Conservation (phyloP, 768 basidiomycete species). For the Lentinula raphanica region DNA sequence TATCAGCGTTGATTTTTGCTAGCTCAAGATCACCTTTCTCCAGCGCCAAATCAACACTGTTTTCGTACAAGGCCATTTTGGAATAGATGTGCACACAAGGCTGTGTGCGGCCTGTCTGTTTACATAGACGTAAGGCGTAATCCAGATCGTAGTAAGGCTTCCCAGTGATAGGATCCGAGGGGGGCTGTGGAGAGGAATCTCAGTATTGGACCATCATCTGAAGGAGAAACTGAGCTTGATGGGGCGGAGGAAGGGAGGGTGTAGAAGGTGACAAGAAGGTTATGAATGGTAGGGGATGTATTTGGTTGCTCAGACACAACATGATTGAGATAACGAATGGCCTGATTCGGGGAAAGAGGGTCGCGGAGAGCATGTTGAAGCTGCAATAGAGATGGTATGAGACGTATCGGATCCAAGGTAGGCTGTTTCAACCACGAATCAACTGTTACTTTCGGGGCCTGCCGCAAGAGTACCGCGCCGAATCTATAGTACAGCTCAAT, state of each 20-base stretch:
- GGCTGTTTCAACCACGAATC: conserved; percentile 89
- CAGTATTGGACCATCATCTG: conserved; percentile 74
- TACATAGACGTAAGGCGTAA: conserved; percentile 91
- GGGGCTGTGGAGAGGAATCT: conserved; percentile 81
- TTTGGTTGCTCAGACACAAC: conserved; percentile 77
- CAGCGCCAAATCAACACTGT: conserved; percentile 90
- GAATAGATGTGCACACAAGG: conserved; percentile 96
- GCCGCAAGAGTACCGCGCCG: conserved; percentile 79
- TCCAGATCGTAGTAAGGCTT: conserved; percentile 96
- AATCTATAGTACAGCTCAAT: conserved; percentile 92
- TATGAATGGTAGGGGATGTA: conserved; percentile 85
- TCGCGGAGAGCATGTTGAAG: conserved; percentile 70
- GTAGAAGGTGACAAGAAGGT: conserved; percentile 86
- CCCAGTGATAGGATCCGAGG: conserved; percentile 74
- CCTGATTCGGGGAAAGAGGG: conserved; percentile 75
- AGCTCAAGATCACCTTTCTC: conserved; percentile 93
- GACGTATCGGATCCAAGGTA: conserved; percentile 71
- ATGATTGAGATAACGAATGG: conserved; percentile 83
- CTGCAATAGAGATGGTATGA: conserved; percentile 86
- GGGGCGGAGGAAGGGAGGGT: conserved; percentile 47
- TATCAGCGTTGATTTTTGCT: conserved; percentile 92
- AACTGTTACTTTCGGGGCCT: conserved; percentile 84
- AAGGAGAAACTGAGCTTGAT: conserved; percentile 22
- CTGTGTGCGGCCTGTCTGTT: conserved; percentile 71
- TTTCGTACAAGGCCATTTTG: conserved; percentile 96